Base-by-base conservation (phyloP, 306 rosid species). In the Phaseolus lunatus region DNA sequence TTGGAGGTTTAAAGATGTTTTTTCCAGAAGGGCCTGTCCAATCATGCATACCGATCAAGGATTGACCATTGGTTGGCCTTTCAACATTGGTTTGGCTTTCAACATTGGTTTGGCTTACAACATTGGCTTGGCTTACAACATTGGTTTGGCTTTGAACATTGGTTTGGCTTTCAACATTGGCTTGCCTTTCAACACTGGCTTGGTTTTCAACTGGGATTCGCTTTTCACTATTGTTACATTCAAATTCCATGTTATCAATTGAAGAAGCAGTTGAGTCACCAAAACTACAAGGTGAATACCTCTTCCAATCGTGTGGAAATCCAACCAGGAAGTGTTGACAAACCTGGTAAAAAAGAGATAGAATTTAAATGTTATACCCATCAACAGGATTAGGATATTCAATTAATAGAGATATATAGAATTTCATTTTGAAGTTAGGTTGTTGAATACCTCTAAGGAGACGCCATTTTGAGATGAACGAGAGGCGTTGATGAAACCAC, bases 221-320 rank as follows among this genome's bases (percentile, higher is more conserved):
- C 7, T 29, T 84, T 44, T 75, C 71, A 70, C 47, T 20, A 44
- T 75, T 50, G 64, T 50, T 18, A 29, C 13, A 16, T 27, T 67
- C 39, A 57, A 56, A 7, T 67, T 75, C 49, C 39, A 39, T 49
- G 22, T 26, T 39, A 72, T 48, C 18, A 78, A 20, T 43, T 27
- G 18, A 50, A 75, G 52, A 57, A 49, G 37, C 20, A 72, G 73
- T 82, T 45, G 72, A 76, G 64, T 79, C 83, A n/a, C 35, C 80
- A 39, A 73, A 31, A 31, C 35, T 31, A 31, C 4, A 7, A 31
- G 35, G 35, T 31, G 35, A 67, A 66, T 83, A 85, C 66, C 82
- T 82, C 73, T 86, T 82, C 98, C 98, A 93, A 76, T 91, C 79
- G 71, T 80, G 80, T 7, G 97, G 98, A 87, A 93, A 93, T 50